Base-by-base conservation (phyloP, 2,329 filamentous ascomycete species). In the Nakataea oryzae region DNA sequence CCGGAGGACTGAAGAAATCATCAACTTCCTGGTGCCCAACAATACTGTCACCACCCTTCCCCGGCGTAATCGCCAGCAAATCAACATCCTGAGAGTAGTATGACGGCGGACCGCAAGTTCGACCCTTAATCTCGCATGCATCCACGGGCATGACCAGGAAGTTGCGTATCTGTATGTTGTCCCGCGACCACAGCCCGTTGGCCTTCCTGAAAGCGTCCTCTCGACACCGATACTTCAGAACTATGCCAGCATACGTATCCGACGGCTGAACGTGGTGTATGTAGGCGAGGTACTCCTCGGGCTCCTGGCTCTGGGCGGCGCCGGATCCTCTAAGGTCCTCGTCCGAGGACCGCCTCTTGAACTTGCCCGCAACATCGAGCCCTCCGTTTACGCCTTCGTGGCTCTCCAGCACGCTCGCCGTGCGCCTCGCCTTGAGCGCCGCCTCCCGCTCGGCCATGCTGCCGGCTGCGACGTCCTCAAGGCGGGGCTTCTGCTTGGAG, bases 171-270 rank as follows among this genome's bases (percentile, higher is more conserved):
- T 97, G 93, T 47, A 97, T 88, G 65, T 86, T 91, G 71, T 97
- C 95, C 66, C 92, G 91, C 8, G 92, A 91, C 95, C 95, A 99
- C 70, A 99, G 86, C 13, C 95, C 86, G 72, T 99, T 99, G 54
- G 91, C 87, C 72, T 90, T 95, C 63, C 91, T 84, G 66, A 99
- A 87, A 2, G 89, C 83, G 58, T 93, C 88, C 62, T 92, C 86
- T 65, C 90, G 85, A 72, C 93, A 97, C 68, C 90, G 88, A 74
- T 96, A 99, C 68, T 88, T 90, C 66, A 99, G 87, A 61, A 95
- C 89, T 60, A 99, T 86, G 3, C 95, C 93, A 1, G 93, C 92
- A 67, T 97, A 86, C 1, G 92, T 97, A 75, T 99, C 95, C 57
- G 84, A 84, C 17, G 87, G 84, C 68, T 87, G 83, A 24, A 97